A percentile compares a stretch with the other conserved stretches of the same genome.
phyloP scores from a whole-genome alignment of 305 asterid species.

The Ajuga reptans region DNA sequence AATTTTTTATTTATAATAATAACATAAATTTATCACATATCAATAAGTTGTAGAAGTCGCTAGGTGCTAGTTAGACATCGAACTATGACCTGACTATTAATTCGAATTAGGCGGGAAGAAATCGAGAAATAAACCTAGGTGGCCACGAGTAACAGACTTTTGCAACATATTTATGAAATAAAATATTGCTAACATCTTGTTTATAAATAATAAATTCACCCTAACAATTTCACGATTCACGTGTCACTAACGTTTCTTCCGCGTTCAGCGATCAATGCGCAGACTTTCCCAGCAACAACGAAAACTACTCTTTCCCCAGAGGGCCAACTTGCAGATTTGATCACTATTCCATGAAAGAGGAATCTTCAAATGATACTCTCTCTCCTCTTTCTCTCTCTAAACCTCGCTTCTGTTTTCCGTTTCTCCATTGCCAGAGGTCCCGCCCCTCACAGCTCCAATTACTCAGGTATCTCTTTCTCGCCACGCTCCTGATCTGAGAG shows the following conservation, averaged over 20 bases:
- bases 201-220: not conserved
- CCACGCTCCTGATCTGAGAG: not conserved
- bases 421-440: slow-evolving; percentile 22
- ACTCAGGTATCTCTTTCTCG: slow-evolving; percentile 33
- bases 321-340: slow-evolving; percentile 16
- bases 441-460: slow-evolving; percentile 22
- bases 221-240: slow-evolving; percentile 11
- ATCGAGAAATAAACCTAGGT: too few species aligned
- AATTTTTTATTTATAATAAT: too few species aligned
- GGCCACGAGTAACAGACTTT: too few species aligned
- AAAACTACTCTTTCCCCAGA: not conserved
- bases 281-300: not conserved
- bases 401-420: slow-evolving; percentile 31
- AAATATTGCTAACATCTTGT: too few species aligned
- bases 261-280: not conserved
- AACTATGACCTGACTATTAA: too few species aligned
- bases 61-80: too few species aligned
- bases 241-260: slow-evolving; percentile 8
- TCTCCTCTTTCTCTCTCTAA: slow-evolving; percentile 28
- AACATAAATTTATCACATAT: too few species aligned
- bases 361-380: slow-evolving; percentile 29
- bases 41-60: too few species aligned
- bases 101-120: too few species aligned
- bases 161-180: too few species aligned
- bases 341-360: slow-evolving; percentile 18